Conservation (phyloP, 805 yeast genomes). For the Saccharomyces paradoxus region DNA sequence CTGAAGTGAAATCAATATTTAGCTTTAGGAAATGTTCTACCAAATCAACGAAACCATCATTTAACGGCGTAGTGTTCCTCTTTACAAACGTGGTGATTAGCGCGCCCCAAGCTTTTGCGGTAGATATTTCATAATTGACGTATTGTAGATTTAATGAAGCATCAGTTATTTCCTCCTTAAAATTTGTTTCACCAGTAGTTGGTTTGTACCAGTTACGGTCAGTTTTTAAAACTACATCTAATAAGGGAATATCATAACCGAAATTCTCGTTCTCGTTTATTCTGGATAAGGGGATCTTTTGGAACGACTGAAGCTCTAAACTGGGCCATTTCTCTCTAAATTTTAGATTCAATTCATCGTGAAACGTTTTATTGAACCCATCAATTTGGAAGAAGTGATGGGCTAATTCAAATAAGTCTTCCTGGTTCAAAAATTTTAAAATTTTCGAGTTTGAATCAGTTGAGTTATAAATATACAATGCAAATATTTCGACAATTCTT, state of each 20-base stretch:
- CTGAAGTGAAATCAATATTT: constrained; percentile 44
- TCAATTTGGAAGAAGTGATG: constrained; percentile 36
- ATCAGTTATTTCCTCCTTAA: constrained; percentile 43
- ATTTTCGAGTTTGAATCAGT: constrained; percentile 38
- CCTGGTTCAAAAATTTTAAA: constrained; percentile 33
- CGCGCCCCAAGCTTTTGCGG: constrained; percentile 74
- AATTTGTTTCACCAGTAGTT: constrained; percentile 17
- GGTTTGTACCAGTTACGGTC: constrained; percentile 39
- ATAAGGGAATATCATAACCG: constrained; percentile 50
- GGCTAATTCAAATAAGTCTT: constrained; percentile 28
- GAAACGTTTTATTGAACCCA: constrained; percentile 41
- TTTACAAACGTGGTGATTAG: constrained; percentile 59
- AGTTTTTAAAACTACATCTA: constrained; percentile 50
- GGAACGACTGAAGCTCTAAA: constrained; percentile 43
- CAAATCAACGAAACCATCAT: constrained; percentile 31
- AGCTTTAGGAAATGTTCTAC: constrained; percentile 45
- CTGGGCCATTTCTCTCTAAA: constrained; percentile 45
- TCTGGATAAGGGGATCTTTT: constrained; percentile 37
- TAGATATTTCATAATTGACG: constrained; percentile 55
- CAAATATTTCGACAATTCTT: constrained; percentile 65
- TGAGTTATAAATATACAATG: constrained; percentile 59
- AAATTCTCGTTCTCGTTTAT: constrained; percentile 44
- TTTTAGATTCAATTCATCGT: constrained; percentile 35
- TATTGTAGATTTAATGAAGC: constrained; percentile 59
- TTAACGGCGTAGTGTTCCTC: constrained; percentile 28